Evolutionary conservation across 108 stramenopile species (phyloP), one percentile per base, ranked within the genome.

Genomic region (Skeletonema menzelii): DNA sequence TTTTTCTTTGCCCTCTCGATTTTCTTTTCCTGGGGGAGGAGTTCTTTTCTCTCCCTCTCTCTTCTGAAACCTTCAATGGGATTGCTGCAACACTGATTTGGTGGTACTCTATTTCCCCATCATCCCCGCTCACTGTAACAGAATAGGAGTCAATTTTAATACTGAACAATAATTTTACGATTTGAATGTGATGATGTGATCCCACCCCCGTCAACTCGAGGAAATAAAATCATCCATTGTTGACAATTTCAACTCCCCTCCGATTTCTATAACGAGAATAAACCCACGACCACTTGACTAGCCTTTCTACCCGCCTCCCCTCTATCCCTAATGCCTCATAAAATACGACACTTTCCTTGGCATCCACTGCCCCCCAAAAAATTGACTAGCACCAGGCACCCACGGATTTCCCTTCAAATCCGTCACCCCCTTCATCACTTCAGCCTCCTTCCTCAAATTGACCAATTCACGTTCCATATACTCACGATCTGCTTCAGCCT

Each of bases 401-500:
- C 77, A 79, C 20, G 27, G 42, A 44, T 70, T 69, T 19, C 77
- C 88, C 62, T 82, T 70, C 88, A 90, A 93, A 67, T 91, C 95
- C 11, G 69, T 69, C 53, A 91, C 89, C 63, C 84, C 78, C 60
- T 86, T 87, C 95, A 96, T 96, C 40, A 92, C 80, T 35, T 91
- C 91, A 24, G 73, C 77, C 75, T 93, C 92, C 38, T 77, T 79
- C 59, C 69, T 75, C 63, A 88, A 73, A 26, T 80, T 70, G 19
- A 84, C 79, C 34, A 82, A 63, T 69, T 96, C 91, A 20, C 88
- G 57, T 70, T 88, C 73, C 63, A 93, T 68, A 65, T 91, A 96
- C 59, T 84, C 82, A 26, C 85, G 65, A 69, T 96, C 95, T 2
- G 86, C 80, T 61, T 96, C 95, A n/a, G 91, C 91, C 61, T 96